phyloP scores from a whole-genome alignment of 177 flowering plant genomes.

The Vitis hybrid region DNA sequence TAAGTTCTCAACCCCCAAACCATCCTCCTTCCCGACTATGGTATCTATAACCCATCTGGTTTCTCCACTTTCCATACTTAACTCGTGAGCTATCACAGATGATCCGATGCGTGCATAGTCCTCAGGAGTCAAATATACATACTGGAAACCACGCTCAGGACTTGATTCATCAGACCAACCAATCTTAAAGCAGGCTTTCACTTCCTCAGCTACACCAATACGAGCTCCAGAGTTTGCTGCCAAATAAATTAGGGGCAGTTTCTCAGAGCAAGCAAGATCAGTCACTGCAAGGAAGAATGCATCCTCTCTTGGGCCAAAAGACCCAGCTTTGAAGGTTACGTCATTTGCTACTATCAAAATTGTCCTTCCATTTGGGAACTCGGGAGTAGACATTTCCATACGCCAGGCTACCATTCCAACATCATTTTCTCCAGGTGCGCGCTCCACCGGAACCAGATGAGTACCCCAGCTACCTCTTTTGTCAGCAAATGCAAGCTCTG shows the following conservation, averaged over 20 bases:
- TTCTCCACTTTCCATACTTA: slow-evolving; percentile 71
- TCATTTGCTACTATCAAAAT: slow-evolving; percentile 81
- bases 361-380: slow-evolving; percentile 85
- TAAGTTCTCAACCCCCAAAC: slow-evolving; percentile 91
- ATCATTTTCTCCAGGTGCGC: slow-evolving; percentile 78
- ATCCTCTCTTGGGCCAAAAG: slow-evolving; percentile 97
- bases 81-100: slow-evolving; percentile 90
- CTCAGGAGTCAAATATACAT: slow-evolving; percentile 82
- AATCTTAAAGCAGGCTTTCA: slow-evolving; percentile 81
- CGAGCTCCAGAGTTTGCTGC: slow-evolving; percentile 99
- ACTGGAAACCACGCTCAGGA: slow-evolving; percentile 96
- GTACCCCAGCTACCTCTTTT: slow-evolving; percentile 75
- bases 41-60: slow-evolving; percentile 95
- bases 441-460: slow-evolving; percentile 66
- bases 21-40: slow-evolving; percentile 94
- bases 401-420: slow-evolving; percentile 99
- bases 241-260: slow-evolving; percentile 87
- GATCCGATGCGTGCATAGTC: slow-evolving; percentile 63
- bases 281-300: slow-evolving; percentile 94
- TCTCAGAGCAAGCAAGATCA: slow-evolving; percentile 79
- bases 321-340: slow-evolving; percentile 95
- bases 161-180: slow-evolving; percentile 93
- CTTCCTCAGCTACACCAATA: slow-evolving; percentile 97
- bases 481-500: slow-evolving; percentile 76
- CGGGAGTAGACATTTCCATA: slow-evolving; percentile 92